Base-by-base conservation (phyloP, 116 monocot species). In the Posidonia oceanica region DNA sequence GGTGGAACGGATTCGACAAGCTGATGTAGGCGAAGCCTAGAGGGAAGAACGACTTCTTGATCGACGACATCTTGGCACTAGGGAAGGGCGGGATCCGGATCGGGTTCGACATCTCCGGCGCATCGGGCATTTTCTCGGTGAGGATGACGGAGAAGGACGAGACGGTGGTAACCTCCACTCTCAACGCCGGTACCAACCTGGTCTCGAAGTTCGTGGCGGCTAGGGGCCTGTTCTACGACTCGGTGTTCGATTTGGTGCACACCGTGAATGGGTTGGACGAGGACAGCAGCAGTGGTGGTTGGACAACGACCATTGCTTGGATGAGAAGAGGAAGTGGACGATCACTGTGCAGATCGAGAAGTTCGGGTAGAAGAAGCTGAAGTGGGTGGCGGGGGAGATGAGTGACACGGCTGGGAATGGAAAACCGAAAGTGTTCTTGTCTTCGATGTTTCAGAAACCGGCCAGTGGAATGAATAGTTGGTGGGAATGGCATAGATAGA, bases 311-410 rank as follows among this genome's bases (percentile, higher is more conserved):
- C 69, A 72, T 3, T 88, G 88, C 57, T 76, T 69, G 17, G 86
- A 86, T 41, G 96, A 88, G 36, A 88, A 91, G 81, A 79, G 76
- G 74, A 91, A 84, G 74, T 71, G 64, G 66, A 59, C 60, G 22
- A 61, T 91, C 52, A 83, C 81, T 2, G 78, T 71, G 62, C 67
- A 91, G 23, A 81, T 96, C 15, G 88, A 91, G 73, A 86, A 75
- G 58, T 85, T 91, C 42, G 87, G 81, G 55, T 96, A 85, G 72
- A 96, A 88, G 86, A 96, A 96, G 76, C 80, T 96, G 13, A 96
- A 91, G 54, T 96, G 91, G 96, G 85, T 85, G 42, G 83, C 83
- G 36, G 88, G 91, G 14, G 91, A 91, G 80, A 88, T 81, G 80
- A 67, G 68, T 4, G 84, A 86, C 41, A 51, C 20, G 5, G 20